Evolutionary conservation across 2,329 filamentous ascomycete genomes (phyloP), one percentile per base, ranked within the genome.

Genomic region (Pyrenochaeta sp.): DNA sequence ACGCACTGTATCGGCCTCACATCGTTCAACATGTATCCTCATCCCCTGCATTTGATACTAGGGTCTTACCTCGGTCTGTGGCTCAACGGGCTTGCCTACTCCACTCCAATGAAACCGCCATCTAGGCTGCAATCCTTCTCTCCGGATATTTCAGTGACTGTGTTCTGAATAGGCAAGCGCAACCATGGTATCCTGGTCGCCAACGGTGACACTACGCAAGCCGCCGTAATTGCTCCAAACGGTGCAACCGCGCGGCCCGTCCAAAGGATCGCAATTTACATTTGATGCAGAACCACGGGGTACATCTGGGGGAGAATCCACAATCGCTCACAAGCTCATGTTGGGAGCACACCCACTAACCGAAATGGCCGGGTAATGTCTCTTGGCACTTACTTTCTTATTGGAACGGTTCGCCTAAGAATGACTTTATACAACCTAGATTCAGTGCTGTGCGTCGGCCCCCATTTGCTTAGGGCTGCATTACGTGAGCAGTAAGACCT

Each of bases 1-100:
- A 44, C 17, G 47, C 47, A 71, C 61, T 17, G 30, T 57, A 62
- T 61, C 58, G 57, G 63, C 47, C 35, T 46, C 49, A 53, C 56
- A 61, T 49, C 20, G 42, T 60, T 60, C 39, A 62, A 21, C 57
- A 56, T 41, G 39, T 46, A 29, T 45, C 27, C 43, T 54, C 46
- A 31, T 47, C 39, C 44, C 44, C 42, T n/a, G 31, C 48, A 45
- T 39, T 58, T 60, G 42, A 32, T 54, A 23, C 30, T 36, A 29
- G 36, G 54, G 27, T 40, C 39, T 27, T 49, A n/a, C 33, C 44
- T 42, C 39, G 14, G 21, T 21, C 20, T 27, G 12, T 30, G 23
- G 18, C 23, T 29, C 42, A 36, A 49, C 47, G n/a, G 51, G 47
- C 49, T 58, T 41, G 39, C 49, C 42, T 49, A 33, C 55, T 32